These are phyloP conservation scores for Verticillium klebahnii DNA, from an alignment of 2,329 filamentous ascomycete species.

Conservation along the genomic window DNA sequence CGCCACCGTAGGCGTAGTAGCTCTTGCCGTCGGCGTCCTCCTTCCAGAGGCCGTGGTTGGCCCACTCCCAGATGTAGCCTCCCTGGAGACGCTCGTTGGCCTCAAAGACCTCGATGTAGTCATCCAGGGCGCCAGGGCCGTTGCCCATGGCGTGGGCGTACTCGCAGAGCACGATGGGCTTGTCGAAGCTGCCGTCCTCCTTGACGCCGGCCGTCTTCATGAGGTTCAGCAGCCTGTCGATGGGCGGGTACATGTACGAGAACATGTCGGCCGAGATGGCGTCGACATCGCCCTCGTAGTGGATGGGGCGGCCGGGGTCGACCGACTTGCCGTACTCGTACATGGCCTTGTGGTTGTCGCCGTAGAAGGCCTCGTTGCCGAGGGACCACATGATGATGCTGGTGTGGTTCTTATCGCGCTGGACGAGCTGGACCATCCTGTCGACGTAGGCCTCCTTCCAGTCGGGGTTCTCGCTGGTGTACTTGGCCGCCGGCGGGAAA, in stretches of 20 bases:
- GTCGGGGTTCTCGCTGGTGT: slow-evolving; percentile 54
- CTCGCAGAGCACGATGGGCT: slow-evolving; percentile 57
- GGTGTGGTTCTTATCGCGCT: slow-evolving; percentile 66
- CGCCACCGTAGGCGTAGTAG: slow-evolving; percentile 57
- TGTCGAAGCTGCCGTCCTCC: slow-evolving; percentile 35
- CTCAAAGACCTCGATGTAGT: slow-evolving; percentile 62
- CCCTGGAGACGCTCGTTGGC: slow-evolving; percentile 58
- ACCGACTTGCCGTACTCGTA: slow-evolving; percentile 53
- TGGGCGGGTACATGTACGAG: slow-evolving; percentile 61
- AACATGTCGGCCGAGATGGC: slow-evolving; percentile 61
- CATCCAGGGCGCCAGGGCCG: slow-evolving; percentile 63
- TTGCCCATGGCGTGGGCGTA: slow-evolving; percentile 68
- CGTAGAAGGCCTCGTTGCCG: slow-evolving; percentile 71
- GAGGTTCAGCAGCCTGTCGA: slow-evolving; percentile 45
- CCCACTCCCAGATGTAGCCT: slow-evolving; percentile 65
- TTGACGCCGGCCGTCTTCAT: slow-evolving; percentile 36
- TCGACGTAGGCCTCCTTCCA: slow-evolving; percentile 65
- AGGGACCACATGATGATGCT: slow-evolving; percentile 71
- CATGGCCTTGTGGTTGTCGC: slow-evolving; percentile 64
- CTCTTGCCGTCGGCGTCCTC: slow-evolving; percentile 33
- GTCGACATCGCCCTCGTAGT: slow-evolving; percentile 62
- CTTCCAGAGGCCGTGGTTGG: slow-evolving; percentile 54
- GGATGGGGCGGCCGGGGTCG: slow-evolving; percentile 56
- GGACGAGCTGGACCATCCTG: slow-evolving; percentile 58
- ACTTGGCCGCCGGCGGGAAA: slow-evolving; percentile 49